Percentiles rank a stretch among this genome's conserved stretches.
phyloP scores from a whole-genome alignment of 805 yeast species.

The Kregervanrija pseudodelftensis region DNA sequence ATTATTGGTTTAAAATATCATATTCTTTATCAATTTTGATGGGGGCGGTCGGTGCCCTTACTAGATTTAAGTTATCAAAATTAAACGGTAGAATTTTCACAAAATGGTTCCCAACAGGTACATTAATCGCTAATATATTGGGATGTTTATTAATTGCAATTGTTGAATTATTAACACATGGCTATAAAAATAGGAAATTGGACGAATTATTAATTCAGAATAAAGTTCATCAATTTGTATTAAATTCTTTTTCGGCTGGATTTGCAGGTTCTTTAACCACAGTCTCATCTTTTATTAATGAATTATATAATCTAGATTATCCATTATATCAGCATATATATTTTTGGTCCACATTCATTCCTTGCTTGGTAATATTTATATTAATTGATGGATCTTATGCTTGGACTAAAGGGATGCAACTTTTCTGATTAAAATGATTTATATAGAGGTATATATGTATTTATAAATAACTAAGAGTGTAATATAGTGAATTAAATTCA shows the following conservation, averaged over 20 bases:
- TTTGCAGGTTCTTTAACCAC: slow-evolving; percentile 33
- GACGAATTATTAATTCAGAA: slow-evolving; percentile 8
- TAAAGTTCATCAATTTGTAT: slow-evolving; percentile 12
- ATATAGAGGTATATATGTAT: not conserved
- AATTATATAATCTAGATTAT: slow-evolving; percentile 32
- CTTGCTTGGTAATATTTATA: slow-evolving; percentile 43
- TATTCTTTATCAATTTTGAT: slow-evolving; percentile 68
- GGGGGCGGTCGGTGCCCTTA: slow-evolving; percentile 63
- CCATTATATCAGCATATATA: slow-evolving; percentile 38
- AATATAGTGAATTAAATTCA: not conserved
- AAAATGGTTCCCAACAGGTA: slow-evolving; percentile 48
- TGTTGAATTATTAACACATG: slow-evolving; percentile 14
- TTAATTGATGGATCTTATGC: slow-evolving; percentile 64
- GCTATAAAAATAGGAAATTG: slow-evolving; percentile 3
- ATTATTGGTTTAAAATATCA: slow-evolving; percentile 42
- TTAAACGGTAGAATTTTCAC: slow-evolving; percentile 32
- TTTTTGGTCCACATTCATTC: slow-evolving; percentile 37
- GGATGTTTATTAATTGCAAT: slow-evolving; percentile 19
- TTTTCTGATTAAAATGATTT: not conserved
- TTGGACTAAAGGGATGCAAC: slow-evolving; percentile 49
- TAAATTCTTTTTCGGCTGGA: slow-evolving; percentile 22
- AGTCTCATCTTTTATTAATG: slow-evolving; percentile 71
- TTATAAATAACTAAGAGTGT: too few relatives aligned
- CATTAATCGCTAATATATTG: slow-evolving; percentile 32
- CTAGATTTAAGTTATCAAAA: slow-evolving; percentile 48